phyloP scores from a whole-genome alignment of 2,329 filamentous ascomycete genomes.

The Beauveria brongniartii region DNA sequence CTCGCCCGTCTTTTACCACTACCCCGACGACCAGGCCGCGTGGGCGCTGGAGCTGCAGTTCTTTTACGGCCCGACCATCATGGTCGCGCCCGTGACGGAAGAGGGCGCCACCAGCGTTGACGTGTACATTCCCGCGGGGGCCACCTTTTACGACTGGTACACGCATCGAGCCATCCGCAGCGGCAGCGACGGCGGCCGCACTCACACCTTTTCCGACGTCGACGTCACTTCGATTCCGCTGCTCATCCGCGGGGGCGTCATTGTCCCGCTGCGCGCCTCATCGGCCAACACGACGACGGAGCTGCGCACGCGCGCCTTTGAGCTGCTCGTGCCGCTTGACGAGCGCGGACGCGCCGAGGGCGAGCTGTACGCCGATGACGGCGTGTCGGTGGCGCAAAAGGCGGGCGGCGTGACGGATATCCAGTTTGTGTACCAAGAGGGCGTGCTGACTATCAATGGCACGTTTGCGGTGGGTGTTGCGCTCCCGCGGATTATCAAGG shows the following conservation, averaged over 20 bases:
- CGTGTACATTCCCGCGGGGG: slow-evolving; percentile 39
- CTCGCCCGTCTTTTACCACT: slow-evolving; percentile 65
- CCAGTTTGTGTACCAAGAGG: slow-evolving; percentile 47
- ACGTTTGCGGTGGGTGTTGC: slow-evolving; percentile 57
- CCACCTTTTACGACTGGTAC: slow-evolving; percentile 40
- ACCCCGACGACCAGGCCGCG: slow-evolving; percentile 39
- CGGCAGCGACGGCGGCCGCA: slow-evolving; percentile 18
- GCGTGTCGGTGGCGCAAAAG: slow-evolving; percentile 52
- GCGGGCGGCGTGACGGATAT: slow-evolving; percentile 62
- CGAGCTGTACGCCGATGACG: slow-evolving; percentile 67
- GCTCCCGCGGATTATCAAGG: slow-evolving; percentile 40
- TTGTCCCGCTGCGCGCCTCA: slow-evolving; percentile 50
- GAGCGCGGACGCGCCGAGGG: slow-evolving; percentile 55
- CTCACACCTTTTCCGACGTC: slow-evolving; percentile 27
- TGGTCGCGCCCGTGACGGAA: slow-evolving; percentile 37
- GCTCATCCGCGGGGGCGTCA: slow-evolving; percentile 56
- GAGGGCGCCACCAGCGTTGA: slow-evolving; percentile 32
- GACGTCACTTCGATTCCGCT: slow-evolving; percentile 64
- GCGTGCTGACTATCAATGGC: slow-evolving; percentile 40
- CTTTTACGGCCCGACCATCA: slow-evolving; percentile 35
- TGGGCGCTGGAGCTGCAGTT: slow-evolving; percentile 37
- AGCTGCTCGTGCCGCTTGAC: slow-evolving; percentile 60
- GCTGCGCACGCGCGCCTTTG: slow-evolving; percentile 57
- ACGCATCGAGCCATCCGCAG: slow-evolving; percentile 47
- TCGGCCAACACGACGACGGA: slow-evolving; percentile 56